Percentiles rank a stretch among this genome's conserved stretches.
Conservation (phyloP, 169 alveolate genomes). For the Plasmodium malariae region DNA sequence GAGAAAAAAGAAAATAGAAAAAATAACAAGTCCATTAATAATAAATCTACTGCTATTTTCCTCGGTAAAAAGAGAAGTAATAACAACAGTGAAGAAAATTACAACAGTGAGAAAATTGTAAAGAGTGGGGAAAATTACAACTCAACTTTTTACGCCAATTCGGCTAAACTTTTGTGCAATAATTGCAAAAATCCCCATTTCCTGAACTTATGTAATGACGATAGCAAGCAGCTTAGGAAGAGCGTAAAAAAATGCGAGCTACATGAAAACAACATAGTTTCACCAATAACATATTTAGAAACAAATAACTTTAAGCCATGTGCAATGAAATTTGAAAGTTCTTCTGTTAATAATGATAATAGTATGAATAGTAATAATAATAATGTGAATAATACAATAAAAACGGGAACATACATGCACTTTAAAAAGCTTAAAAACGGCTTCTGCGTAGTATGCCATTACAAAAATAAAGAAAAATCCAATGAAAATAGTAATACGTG, state of each 20-base stretch:
- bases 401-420: too few relatives aligned
- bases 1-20: background rate
- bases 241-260: too few relatives aligned
- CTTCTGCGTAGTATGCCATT: too few relatives aligned
- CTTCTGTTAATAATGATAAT: background rate
- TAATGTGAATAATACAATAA: too few relatives aligned
- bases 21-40: background rate
- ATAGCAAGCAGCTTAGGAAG: background rate
- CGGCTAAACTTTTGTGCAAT: background rate
- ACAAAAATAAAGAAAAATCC: background rate
- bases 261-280: too few relatives aligned
- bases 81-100: slow-evolving; percentile 1
- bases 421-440: too few relatives aligned
- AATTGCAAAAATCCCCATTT: background rate
- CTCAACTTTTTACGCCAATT: slow-evolving; percentile 5
- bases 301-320: background rate
- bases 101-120: background rate
- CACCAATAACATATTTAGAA: background rate
- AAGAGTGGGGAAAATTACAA: background rate
- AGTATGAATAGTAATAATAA: too few relatives aligned
- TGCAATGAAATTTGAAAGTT: background rate
- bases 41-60: background rate
- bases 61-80: background rate
- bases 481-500: background rate
- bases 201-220: background rate